Base-by-base conservation (phyloP, 345 rosid species). In the Alliaria petiolata region DNA sequence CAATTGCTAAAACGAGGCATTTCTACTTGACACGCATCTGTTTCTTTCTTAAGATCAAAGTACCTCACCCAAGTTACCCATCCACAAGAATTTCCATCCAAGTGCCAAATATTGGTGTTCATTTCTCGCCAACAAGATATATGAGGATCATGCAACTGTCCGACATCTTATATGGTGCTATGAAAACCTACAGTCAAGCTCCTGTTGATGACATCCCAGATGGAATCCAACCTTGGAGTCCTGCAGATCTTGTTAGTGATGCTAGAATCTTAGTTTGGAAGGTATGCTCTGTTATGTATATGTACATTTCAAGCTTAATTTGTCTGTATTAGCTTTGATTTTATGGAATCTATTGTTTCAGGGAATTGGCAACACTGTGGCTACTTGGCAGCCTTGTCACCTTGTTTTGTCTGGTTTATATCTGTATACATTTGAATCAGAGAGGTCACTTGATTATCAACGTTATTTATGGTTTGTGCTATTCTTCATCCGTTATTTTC, bases 101-200 rank as follows among this genome's bases (percentile, higher is more conserved):
- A 95, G 93, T 95, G 72, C 99, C 99, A 65, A 95, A 85, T 81
- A 90, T 95, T 81, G 85, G 96, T 79, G 80, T 95, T 81, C 99
- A 95, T 83, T 82, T 91, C 78, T 95, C 99, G 51, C 99, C 97
- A 30, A 81, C 79, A 28, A 86, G 99, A 81, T 95, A 86, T 62
- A 58, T 74, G 80, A 84, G 84, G 79, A 84, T 91, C 73, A 75
- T 87, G 86, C 96, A 89, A 75, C 80, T 95, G 76, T 68, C 82
- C 64, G 81, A 85, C 66, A 83, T 91, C 75, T 63, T 85, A 67
- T 71, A 79, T 70, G 85, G 78, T 57, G 76, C 87, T 36, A 79
- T 82, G 84, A 87, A 84, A 74, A 76, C 75, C 59, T 81, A 78
- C 81, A 85, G 86, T 61, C 95, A 88, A 78, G 79, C 97, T 61